These are phyloP conservation scores for Fusarium palustre DNA, from an alignment of 2,329 filamentous ascomycete species.

Conservation along the genomic window DNA sequence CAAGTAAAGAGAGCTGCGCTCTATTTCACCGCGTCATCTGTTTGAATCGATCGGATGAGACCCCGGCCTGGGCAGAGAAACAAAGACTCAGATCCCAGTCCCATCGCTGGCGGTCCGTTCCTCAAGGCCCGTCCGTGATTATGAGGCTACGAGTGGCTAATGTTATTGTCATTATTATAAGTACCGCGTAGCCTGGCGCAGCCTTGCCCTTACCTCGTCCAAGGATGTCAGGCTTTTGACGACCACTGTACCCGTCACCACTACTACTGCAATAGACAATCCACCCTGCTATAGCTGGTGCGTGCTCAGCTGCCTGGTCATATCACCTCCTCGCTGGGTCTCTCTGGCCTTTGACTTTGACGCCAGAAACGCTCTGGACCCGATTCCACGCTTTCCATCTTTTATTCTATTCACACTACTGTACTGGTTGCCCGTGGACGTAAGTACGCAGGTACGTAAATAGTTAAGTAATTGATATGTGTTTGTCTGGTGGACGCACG, in stretches of 20 bases:
- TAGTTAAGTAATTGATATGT: background rate
- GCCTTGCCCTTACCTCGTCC: conserved; percentile 9
- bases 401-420: conserved; percentile 5
- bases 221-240: conserved; percentile 12
- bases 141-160: background rate
- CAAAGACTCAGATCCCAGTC: conserved; percentile 9
- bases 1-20: background rate
- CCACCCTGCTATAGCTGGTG: conserved; percentile 23
- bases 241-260: conserved; percentile 9
- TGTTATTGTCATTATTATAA: conserved; percentile 1
- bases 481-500: background rate
- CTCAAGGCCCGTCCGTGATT: conserved; percentile 15
- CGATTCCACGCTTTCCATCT: conserved; percentile 12
- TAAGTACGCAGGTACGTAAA: background rate
- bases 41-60: background rate
- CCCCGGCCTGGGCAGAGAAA: conserved; percentile 9
- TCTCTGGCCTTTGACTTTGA: conserved; percentile 33
- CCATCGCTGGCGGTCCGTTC: conserved; percentile 21
- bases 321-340: conserved; percentile 27
- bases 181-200: background rate
- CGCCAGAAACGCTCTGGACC: conserved; percentile 28
- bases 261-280: conserved; percentile 1
- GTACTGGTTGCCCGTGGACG: background rate
- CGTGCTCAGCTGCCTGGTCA: conserved; percentile 34
- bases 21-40: background rate